Evolutionary conservation across 2,329 filamentous ascomycete genomes (phyloP).

Genomic region (Pseudodiploospora longispora): DNA sequence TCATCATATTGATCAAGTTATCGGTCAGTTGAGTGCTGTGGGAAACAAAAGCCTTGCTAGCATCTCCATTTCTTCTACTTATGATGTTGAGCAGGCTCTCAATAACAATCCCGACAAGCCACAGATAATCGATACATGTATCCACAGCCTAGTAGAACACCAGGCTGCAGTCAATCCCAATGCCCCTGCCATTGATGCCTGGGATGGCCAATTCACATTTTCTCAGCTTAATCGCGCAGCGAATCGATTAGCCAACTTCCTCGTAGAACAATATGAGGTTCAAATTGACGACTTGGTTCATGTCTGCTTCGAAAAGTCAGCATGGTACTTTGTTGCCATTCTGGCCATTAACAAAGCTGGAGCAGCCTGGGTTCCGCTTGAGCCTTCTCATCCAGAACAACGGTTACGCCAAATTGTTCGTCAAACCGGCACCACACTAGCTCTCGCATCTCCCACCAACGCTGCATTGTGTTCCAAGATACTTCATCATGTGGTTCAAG

Average conservation of each 20-base stretch:
- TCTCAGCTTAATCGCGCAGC: constrained; percentile 19
- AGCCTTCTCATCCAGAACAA: constrained; percentile 8
- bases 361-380: constrained; percentile 10
- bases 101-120: constrained; percentile 1
- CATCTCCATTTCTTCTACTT: constrained; percentile 2
- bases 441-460: constrained; percentile 1
- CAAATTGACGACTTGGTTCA: constrained; percentile 3
- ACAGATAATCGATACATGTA: constrained; percentile 2
- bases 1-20: constrained; percentile 4
- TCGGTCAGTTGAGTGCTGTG: constrained; percentile 1
- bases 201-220: constrained; percentile 28
- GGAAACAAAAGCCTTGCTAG: background rate
- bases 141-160: constrained; percentile 6
- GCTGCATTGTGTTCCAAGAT: background rate
- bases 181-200: constrained; percentile 3
- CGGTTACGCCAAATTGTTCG: constrained; percentile 2
- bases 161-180: constrained; percentile 2
- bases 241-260: constrained; percentile 8
- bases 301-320: constrained; percentile 8
- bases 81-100: constrained; percentile 2
- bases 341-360: constrained; percentile 12
- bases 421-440: constrained; percentile 2
- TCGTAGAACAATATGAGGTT: constrained; percentile 9
- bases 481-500: constrained; percentile 1
- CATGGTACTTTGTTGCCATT: constrained; percentile 13